Evolutionary conservation across 768 basidiomycete species (phyloP).

Genomic region (Panaeolus cyanescens): DNA sequence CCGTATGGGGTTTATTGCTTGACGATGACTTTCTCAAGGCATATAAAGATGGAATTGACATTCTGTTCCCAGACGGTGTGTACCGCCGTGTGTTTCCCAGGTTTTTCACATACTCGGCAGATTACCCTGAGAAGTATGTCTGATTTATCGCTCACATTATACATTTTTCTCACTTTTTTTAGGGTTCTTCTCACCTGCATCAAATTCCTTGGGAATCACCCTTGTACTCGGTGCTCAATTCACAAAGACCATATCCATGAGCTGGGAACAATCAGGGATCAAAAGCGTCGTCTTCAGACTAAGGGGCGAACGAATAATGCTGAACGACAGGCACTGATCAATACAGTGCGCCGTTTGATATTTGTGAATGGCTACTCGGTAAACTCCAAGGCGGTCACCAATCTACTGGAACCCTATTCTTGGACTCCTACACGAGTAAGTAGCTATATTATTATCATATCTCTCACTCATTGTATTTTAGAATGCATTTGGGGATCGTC

Average conservation of each 20-base stretch:
- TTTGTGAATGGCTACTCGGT: not conserved
- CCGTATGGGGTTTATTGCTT: conserved; percentile 25
- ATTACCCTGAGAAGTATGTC: conserved; percentile 2
- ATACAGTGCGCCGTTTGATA: not conserved
- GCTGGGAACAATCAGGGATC: not conserved
- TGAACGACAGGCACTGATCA: not conserved
- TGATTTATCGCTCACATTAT: not conserved
- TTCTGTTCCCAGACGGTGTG: conserved; percentile 4
- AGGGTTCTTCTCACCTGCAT: conserved; percentile 3
- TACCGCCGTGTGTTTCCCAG: not conserved
- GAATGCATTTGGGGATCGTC: conserved; percentile 32
- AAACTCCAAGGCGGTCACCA: not conserved
- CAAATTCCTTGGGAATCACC: not conserved
- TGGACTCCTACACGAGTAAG: not conserved
- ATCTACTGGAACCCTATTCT: not conserved
- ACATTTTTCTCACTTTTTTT: not conserved
- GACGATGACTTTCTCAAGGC: conserved; percentile 32
- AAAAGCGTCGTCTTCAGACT: not conserved
- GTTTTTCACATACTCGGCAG: not conserved
- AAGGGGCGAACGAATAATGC: not conserved
- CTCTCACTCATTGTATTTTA: conserved; percentile 9
- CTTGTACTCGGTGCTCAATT: not conserved
- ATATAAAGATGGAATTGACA: conserved; percentile 28
- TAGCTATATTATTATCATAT: not conserved
- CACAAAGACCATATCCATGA: not conserved